Evolutionary conservation across 1,284 basidiomycete species (phyloP).

Genomic region (Boletus chippewaensis): DNA sequence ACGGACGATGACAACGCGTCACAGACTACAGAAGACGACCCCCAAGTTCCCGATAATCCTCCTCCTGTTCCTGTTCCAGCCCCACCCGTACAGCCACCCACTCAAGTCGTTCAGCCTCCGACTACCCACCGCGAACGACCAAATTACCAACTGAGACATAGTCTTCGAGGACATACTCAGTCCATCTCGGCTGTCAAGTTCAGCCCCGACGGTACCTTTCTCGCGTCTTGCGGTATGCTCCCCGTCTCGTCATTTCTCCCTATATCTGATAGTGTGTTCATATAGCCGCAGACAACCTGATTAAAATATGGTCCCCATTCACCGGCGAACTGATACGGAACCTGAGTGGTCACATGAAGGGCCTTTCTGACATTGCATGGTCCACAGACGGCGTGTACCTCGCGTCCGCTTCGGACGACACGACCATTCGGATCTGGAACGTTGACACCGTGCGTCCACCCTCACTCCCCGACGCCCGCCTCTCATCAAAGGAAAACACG

Average conservation of each 20-base stretch:
- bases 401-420: conserved; percentile 88
- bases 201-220: conserved; percentile 70
- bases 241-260: neutral
- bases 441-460: conserved; percentile 59
- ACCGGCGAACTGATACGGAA: conserved; percentile 73
- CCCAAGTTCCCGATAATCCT: conserved; percentile 58
- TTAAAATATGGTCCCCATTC: conserved; percentile 76
- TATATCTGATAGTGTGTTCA: neutral
- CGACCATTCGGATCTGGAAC: conserved; percentile 79
- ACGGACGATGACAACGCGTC: conserved; percentile 74
- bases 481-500: conserved; percentile 1
- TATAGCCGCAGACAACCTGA: conserved; percentile 64
- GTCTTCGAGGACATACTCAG: conserved; percentile 63
- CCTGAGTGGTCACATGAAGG: conserved; percentile 68
- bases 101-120: conserved; percentile 19
- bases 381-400: conserved; percentile 76
- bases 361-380: conserved; percentile 85
- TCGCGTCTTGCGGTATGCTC: conserved; percentile 67
- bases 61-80: conserved; percentile 34
- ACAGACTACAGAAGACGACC: conserved; percentile 77
- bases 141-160: conserved; percentile 62
- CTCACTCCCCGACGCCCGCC: neutral
- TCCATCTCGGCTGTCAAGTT: conserved; percentile 81
- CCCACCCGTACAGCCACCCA: conserved; percentile 30
- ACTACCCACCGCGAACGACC: conserved; percentile 47